These are phyloP conservation scores for Ophiostoma novo-ulmi DNA, from an alignment of 2,329 filamentous ascomycete genomes.

Conservation along the genomic window DNA sequence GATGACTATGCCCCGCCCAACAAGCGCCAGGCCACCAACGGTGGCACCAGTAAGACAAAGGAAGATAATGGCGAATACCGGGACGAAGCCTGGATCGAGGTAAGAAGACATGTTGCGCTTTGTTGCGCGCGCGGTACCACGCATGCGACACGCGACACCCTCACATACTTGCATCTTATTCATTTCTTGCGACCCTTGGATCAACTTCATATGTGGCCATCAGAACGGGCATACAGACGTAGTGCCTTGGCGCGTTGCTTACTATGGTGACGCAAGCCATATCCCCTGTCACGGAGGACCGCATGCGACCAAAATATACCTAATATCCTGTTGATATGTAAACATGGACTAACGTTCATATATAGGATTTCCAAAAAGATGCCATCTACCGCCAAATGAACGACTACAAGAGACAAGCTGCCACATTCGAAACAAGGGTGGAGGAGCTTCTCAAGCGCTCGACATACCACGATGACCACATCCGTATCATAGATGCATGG, in stretches of 20 bases:
- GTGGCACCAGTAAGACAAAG: slow-evolving; percentile 53
- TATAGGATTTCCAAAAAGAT: slow-evolving; percentile 85
- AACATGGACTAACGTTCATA: slow-evolving; percentile 30
- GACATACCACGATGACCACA: slow-evolving; percentile 83
- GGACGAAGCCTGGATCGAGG: slow-evolving; percentile 60
- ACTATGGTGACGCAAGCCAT: too few species aligned
- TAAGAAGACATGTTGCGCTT: slow-evolving; percentile 47
- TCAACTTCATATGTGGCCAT: not conserved
- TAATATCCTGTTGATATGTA: not conserved
- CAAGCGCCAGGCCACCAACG: slow-evolving; percentile 90
- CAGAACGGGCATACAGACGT: not conserved
- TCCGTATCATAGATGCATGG: slow-evolving; percentile 88
- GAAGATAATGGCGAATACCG: slow-evolving; percentile 49
- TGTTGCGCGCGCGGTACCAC: not conserved
- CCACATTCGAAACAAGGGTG: slow-evolving; percentile 72
- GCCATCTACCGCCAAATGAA: slow-evolving; percentile 97
- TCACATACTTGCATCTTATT: not conserved
- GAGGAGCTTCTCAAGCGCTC: slow-evolving; percentile 74
- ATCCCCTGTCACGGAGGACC: not conserved
- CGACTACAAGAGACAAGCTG: slow-evolving; percentile 90
- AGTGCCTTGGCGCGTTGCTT: not conserved
- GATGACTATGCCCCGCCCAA: slow-evolving; percentile 83
- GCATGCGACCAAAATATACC: not conserved
- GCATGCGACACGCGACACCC: slow-evolving; percentile 18
- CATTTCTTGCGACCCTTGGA: not conserved